Base-by-base conservation (phyloP, 768 basidiomycete species). In the Dioszegia hungarica region DNA sequence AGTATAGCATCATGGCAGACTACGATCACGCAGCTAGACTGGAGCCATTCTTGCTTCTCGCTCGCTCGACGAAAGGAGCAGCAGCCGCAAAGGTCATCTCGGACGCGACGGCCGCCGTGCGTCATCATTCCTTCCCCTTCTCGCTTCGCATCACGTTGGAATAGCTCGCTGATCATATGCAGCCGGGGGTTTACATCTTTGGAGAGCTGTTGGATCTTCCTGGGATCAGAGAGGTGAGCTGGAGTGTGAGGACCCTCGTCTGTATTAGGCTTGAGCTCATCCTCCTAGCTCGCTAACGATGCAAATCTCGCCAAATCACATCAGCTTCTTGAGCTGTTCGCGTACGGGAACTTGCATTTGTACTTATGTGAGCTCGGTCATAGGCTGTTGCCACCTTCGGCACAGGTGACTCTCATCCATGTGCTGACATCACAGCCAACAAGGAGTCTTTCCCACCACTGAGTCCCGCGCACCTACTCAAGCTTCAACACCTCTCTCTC, bases 401-500 rank as follows among this genome's bases (percentile, higher is more conserved):
- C 6, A 33, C 8, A 6, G 8, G 31, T n/a, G 31, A 33, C 31
- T 33, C 6, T 33, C 31, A n/a, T n/a, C n/a, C n/a, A n/a, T n/a
- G 43, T 40, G 22, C 55, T 50, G 34, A 44, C 34, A 25, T 1
- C 49, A 37, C 70, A 92, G 90, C 83, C 56, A 80, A 86, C 75
- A 84, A 85, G 73, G 80, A 82, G 44, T 60, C 78, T 0, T 80
- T 87, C 27, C 90, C 93, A 0, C 70, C 84, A 0, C 77, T 94
- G 29, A 86, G 85, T 59, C 72, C 79, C 5, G 82, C 85, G 0
- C 94, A 97, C 70, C 82, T 83, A 5, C 84, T 80, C 36, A 99
- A 99, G 76, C 82, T 99, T 14, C 95, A 90, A 78, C 90, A 94
- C 71, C 84, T 99, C 17, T 87, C 93, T 3, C 85, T 98, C 57